These are phyloP conservation scores for Cladosporium colombiae DNA, from an alignment of 2,329 filamentous ascomycete species.

Conservation along the genomic window DNA sequence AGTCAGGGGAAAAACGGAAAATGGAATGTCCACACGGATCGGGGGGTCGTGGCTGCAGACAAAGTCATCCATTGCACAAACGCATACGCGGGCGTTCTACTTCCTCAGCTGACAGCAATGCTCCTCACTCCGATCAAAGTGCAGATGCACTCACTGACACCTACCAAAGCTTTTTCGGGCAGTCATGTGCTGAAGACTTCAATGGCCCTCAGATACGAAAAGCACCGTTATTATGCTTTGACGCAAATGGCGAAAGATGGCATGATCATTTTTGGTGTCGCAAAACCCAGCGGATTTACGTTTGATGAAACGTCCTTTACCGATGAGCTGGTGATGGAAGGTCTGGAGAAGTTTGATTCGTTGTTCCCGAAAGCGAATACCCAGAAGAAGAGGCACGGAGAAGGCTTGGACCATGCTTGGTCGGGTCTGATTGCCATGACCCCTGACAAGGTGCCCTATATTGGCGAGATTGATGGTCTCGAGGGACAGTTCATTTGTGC, in stretches of 20 bases:
- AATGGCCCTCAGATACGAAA: slow-evolving; percentile 48
- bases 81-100: slow-evolving; percentile 39
- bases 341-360: slow-evolving; percentile 38
- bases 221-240: slow-evolving; percentile 53
- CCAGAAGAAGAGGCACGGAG: slow-evolving; percentile 37
- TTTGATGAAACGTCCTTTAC: slow-evolving; percentile 45
- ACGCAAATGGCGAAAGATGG: slow-evolving; percentile 49
- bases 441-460: slow-evolving; percentile 46
- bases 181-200: slow-evolving; percentile 41
- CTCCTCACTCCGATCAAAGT: slow-evolving; percentile 47
- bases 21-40: slow-evolving; percentile 41
- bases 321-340: slow-evolving; percentile 43
- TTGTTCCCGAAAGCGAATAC: slow-evolving; percentile 38
- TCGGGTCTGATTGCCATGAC: slow-evolving; percentile 53
- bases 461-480: slow-evolving; percentile 44
- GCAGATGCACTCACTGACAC: slow-evolving; percentile 49
- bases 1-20: slow-evolving; percentile 5
- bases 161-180: slow-evolving; percentile 41
- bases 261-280: slow-evolving; percentile 47
- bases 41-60: slow-evolving; percentile 35
- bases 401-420: slow-evolving; percentile 50
- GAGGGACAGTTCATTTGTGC: slow-evolving; percentile 52
- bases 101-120: slow-evolving; percentile 38
- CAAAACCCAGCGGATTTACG: slow-evolving; percentile 36
- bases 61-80: slow-evolving; percentile 45